Conservation (phyloP, 306 rosid genomes). For the Dalbergia cultrata region DNA sequence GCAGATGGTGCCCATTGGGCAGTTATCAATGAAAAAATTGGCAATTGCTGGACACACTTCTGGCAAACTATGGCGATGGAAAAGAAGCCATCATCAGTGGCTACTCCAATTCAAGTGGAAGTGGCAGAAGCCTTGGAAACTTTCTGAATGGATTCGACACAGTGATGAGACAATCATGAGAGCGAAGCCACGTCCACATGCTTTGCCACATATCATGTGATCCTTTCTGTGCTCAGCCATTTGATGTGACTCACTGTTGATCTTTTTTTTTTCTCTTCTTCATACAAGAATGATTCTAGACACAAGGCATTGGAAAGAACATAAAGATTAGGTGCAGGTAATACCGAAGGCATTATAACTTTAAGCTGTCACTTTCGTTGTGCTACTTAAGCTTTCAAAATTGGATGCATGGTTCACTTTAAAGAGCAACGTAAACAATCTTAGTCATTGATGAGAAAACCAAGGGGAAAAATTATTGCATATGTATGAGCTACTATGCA, state of each 20-base stretch:
- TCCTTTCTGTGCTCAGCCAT: slow-evolving; percentile 52
- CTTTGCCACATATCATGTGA: slow-evolving; percentile 64
- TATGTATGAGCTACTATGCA: no score
- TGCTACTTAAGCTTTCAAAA: slow-evolving; percentile 10
- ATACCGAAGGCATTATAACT: background rate
- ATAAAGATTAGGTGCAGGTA: slow-evolving; percentile 48
- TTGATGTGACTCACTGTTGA: slow-evolving; percentile 50
- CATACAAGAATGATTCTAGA: slow-evolving; percentile 42
- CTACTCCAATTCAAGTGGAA: slow-evolving; percentile 96
- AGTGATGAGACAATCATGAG: slow-evolving; percentile 92
- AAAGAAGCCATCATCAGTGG: slow-evolving; percentile 99
- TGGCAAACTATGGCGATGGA: slow-evolving; percentile 99
- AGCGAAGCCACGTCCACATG: slow-evolving; percentile 80
- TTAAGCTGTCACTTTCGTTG: background rate
- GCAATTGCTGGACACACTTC: slow-evolving; percentile 80
- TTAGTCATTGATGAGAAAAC: no score
- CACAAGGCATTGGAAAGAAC: slow-evolving; percentile 43
- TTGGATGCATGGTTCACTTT: background rate
- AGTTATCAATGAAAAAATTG: slow-evolving; percentile 81
- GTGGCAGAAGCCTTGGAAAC: slow-evolving; percentile 99
- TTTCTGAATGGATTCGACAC: slow-evolving; percentile 91
- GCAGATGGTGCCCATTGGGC: slow-evolving; percentile 95
- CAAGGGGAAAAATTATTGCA: no score
- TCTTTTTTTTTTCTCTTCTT: slow-evolving; percentile 51
- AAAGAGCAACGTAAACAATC: no score